A percentile compares a stretch with the other conserved stretches of the same genome.
Conservation (phyloP, 2,329 filamentous ascomycete genomes). For the Penicillium capsulatum region DNA sequence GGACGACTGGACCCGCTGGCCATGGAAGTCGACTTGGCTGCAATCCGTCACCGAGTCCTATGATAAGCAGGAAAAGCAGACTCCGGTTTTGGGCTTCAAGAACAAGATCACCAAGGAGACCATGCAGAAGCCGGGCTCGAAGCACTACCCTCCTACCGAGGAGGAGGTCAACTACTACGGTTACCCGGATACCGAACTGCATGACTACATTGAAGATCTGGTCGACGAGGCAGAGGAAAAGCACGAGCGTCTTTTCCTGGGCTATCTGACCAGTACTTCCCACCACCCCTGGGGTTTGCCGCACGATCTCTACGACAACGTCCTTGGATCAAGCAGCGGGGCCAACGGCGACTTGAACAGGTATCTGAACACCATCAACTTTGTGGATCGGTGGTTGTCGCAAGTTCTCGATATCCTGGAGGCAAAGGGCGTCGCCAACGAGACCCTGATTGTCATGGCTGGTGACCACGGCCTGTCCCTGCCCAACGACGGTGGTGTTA, state of each 20-base stretch:
- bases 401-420: conserved; percentile 25
- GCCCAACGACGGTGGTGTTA: conserved; percentile 25
- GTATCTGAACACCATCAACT: conserved; percentile 28
- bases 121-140: conserved; percentile 14
- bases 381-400: conserved; percentile 27
- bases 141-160: conserved; percentile 12
- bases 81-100: conserved; percentile 24
- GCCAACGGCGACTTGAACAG: conserved; percentile 22
- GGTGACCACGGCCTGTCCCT: conserved; percentile 30
- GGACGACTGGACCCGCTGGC: conserved; percentile 23
- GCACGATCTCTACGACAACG: conserved; percentile 18
- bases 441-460: conserved; percentile 29
- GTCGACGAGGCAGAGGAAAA: conserved; percentile 24
- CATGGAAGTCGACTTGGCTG: conserved; percentile 29
- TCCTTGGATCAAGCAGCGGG: conserved; percentile 14
- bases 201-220: conserved; percentile 24
- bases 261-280: conserved; percentile 27
- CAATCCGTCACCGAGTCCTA: conserved; percentile 29
- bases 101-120: conserved; percentile 19
- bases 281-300: conserved; percentile 28
- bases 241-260: conserved; percentile 28
- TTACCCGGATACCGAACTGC: conserved; percentile 23
- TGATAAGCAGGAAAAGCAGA: conserved; percentile 26
- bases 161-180: conserved; percentile 21
- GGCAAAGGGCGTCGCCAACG: conserved; percentile 27